Conservation (phyloP, 2,329 filamentous ascomycete genomes). For the Catunica adiposa region DNA sequence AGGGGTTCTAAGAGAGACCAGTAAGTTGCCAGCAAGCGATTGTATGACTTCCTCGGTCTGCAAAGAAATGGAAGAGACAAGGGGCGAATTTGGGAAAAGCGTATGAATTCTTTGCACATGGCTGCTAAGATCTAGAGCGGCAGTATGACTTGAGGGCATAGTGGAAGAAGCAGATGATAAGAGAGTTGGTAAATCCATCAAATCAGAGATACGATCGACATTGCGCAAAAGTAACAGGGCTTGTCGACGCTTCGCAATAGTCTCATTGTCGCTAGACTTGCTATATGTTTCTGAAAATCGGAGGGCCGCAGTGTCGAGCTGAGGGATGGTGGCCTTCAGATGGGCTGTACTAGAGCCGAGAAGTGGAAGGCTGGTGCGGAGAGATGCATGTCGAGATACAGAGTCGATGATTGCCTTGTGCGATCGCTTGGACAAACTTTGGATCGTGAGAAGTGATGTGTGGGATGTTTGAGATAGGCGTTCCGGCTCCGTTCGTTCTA, state of each 20-base stretch:
- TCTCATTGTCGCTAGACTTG: slow-evolving; percentile 50
- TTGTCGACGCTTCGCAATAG: slow-evolving; percentile 58
- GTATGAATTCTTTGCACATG: slow-evolving; percentile 76
- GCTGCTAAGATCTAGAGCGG: slow-evolving; percentile 79
- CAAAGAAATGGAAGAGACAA: slow-evolving; percentile 54
- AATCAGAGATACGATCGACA: slow-evolving; percentile 74
- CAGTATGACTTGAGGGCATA: slow-evolving; percentile 60
- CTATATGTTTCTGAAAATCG: slow-evolving; percentile 71
- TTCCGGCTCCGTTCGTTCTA: slow-evolving; percentile 61
- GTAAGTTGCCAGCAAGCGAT: slow-evolving; percentile 70
- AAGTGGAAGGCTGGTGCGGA: slow-evolving; percentile 54
- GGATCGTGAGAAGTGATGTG: slow-evolving; percentile 64
- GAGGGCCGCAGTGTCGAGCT: slow-evolving; percentile 61
- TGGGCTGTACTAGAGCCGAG: slow-evolving; percentile 49
- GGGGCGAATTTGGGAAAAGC: slow-evolving; percentile 61
- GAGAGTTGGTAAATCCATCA: slow-evolving; percentile 75
- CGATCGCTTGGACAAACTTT: slow-evolving; percentile 76
- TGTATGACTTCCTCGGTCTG: slow-evolving; percentile 82
- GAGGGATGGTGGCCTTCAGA: slow-evolving; percentile 56
- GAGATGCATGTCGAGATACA: slow-evolving; percentile 56
- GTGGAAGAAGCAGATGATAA: slow-evolving; percentile 62
- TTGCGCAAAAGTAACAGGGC: slow-evolving; percentile 72
- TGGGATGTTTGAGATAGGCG: slow-evolving; percentile 68
- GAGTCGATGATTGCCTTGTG: slow-evolving; percentile 73
- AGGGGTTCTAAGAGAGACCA: slow-evolving; percentile 58